Conservation (phyloP, 345 rosid genomes). For the Odontarrhena argentea region DNA sequence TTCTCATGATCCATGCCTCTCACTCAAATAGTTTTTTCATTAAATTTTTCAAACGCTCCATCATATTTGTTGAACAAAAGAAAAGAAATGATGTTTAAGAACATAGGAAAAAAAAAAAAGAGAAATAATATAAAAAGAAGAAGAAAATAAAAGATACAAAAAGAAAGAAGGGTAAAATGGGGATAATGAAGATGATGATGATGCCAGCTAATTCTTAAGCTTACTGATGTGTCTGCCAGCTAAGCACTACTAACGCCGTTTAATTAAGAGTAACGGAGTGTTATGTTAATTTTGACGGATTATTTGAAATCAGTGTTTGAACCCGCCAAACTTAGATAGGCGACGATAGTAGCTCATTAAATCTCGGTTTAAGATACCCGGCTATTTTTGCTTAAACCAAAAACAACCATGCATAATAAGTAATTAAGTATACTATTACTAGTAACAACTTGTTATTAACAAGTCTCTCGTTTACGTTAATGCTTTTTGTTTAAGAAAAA, state of each 20-base stretch:
- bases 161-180: conserved; percentile 16
- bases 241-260: conserved; percentile 36
- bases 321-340: conserved; percentile 37
- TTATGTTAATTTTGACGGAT: conserved; percentile 31
- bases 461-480: too few relatives aligned
- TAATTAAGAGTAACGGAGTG: conserved; percentile 16
- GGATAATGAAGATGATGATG: conserved; percentile 14
- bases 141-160: not conserved
- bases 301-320: conserved; percentile 29
- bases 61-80: too few relatives aligned
- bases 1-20: conserved; percentile 7
- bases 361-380: conserved; percentile 29
- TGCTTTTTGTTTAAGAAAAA: too few relatives aligned
- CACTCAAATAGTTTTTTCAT: not conserved
- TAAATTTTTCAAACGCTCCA: too few relatives aligned
- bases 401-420: conserved; percentile 2
- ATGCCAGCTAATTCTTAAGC: conserved; percentile 33
- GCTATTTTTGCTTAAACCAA: conserved; percentile 4
- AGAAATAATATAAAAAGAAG: not conserved
- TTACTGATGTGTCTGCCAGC: conserved; percentile 30
- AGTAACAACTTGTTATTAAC: too few relatives aligned
- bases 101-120: not conserved
- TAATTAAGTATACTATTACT: too few relatives aligned
- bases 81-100: not conserved
- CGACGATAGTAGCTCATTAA: conserved; percentile 22